phyloP scores from a whole-genome alignment of 805 yeast species.

The Monosporozyma aerobia region DNA sequence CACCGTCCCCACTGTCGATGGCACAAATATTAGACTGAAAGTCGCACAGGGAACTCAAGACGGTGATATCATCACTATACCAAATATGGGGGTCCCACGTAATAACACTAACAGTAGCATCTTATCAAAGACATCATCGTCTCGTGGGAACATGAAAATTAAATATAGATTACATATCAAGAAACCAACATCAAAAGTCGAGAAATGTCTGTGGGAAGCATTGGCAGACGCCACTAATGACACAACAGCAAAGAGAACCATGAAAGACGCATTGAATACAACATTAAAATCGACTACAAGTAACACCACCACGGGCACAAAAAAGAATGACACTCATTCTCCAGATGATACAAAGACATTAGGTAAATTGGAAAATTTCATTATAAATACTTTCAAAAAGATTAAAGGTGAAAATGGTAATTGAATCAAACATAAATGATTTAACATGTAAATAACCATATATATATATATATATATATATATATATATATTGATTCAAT shows the following conservation, averaged over 20 bases:
- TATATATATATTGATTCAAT: no score
- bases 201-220: conserved; percentile 84
- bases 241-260: conserved; percentile 58
- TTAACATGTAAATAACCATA: no score
- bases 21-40: conserved; percentile 62
- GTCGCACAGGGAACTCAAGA: conserved; percentile 79
- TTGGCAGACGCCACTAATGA: conserved; percentile 88
- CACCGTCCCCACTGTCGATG: conserved; percentile 85
- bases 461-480: no score
- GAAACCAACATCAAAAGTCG: conserved; percentile 73
- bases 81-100: conserved; percentile 82
- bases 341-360: conserved; percentile 30
- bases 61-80: conserved; percentile 64
- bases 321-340: neutral
- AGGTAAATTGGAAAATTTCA: conserved; percentile 48
- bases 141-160: conserved; percentile 76
- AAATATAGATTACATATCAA: conserved; percentile 60
- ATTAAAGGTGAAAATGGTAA: conserved; percentile 27
- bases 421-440: neutral
- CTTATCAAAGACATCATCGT: conserved; percentile 22
- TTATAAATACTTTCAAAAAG: conserved; percentile 49
- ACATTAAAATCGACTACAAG: neutral
- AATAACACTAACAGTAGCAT: conserved; percentile 27
- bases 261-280: neutral
- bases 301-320: neutral